Conservation (phyloP, 2,329 filamentous ascomycete genomes). For the Verticillium longisporum region DNA sequence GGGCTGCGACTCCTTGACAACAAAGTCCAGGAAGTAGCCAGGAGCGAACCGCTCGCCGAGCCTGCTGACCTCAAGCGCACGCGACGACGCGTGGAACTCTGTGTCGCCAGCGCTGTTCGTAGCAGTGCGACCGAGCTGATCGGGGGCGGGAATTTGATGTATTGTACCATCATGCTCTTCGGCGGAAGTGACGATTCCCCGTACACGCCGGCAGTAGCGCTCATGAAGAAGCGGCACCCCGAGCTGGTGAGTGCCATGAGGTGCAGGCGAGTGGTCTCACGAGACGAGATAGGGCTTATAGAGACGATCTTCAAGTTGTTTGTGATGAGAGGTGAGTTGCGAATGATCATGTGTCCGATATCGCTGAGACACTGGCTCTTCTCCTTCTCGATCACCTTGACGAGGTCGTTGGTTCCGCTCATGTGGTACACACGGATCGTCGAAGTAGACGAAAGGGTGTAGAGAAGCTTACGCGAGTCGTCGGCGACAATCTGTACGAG, state of each 20-base stretch:
- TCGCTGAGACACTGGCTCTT: conserved; percentile 57
- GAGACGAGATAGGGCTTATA: conserved; percentile 75
- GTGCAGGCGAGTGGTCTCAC: conserved; percentile 76
- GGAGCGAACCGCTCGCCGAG: conserved; percentile 64
- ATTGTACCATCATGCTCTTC: conserved; percentile 95
- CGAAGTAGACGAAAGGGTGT: conserved; percentile 81
- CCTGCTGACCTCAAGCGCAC: conserved; percentile 40
- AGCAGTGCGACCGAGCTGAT: conserved; percentile 23
- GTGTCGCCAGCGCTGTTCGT: conserved; percentile 23
- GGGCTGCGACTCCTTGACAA: conserved; percentile 53
- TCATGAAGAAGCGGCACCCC: conserved; percentile 87
- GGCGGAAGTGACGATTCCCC: conserved; percentile 60
- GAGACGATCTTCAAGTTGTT: conserved; percentile 69
- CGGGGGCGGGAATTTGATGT: conserved; percentile 85
- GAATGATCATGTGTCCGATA: conserved; percentile 79
- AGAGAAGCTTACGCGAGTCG: conserved; percentile 80
- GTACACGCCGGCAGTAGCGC: conserved; percentile 74
- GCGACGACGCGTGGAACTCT: conserved; percentile 40
- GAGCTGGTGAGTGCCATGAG: conserved; percentile 86
- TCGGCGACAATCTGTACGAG: conserved; percentile 80
- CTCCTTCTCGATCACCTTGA: conserved; percentile 59
- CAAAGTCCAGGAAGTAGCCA: conserved; percentile 85
- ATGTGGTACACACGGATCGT: conserved; percentile 91
- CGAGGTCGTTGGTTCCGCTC: conserved; percentile 55
- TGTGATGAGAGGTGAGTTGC: conserved; percentile 59